Percentiles rank a stretch among this genome's conserved stretches.
These are phyloP conservation scores for Mycena kentingensis DNA, from an alignment of 768 basidiomycete species.

Conservation along the genomic window DNA sequence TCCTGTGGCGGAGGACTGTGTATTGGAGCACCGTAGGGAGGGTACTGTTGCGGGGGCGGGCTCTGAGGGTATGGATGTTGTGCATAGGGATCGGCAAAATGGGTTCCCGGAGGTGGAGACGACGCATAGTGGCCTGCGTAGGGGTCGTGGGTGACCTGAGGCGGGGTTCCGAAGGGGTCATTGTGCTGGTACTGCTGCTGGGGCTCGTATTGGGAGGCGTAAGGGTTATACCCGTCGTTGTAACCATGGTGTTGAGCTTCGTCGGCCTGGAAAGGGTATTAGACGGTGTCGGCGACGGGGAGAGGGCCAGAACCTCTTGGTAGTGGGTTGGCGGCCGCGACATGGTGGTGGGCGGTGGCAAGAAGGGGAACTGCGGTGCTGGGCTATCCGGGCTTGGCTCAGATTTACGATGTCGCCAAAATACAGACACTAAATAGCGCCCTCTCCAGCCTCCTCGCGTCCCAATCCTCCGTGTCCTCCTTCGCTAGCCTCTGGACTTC, in stretches of 20 bases:
- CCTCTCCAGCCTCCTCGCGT: slow-evolving; percentile 18
- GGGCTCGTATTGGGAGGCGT: slow-evolving; percentile 47
- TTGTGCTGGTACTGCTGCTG: slow-evolving; percentile 30
- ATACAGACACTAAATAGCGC: neutral
- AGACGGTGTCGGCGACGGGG: neutral
- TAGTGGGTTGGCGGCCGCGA: too few relatives aligned
- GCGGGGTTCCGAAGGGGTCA: slow-evolving; percentile 28
- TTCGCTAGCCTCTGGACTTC: slow-evolving; percentile 13
- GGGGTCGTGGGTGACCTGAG: slow-evolving; percentile 28
- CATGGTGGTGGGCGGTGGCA: neutral
- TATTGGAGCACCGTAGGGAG: slow-evolving; percentile 25
- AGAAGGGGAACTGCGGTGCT: neutral
- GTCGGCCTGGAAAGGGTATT: slow-evolving; percentile 47
- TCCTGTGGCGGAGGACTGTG: slow-evolving; percentile 31
- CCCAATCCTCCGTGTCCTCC: slow-evolving; percentile 5
- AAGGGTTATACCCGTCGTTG: slow-evolving; percentile 66
- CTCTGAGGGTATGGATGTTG: slow-evolving; percentile 29
- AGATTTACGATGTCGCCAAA: slow-evolving; percentile 3
- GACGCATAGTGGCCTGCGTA: slow-evolving; percentile 33
- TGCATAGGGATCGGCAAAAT: slow-evolving; percentile 40
- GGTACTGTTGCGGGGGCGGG: slow-evolving; percentile 30
- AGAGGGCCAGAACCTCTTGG: neutral
- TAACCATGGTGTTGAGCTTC: slow-evolving; percentile 64
- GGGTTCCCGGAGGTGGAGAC: slow-evolving; percentile 23
- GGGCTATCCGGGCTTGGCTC: too few relatives aligned